Evolutionary conservation across 106 monocot genomes (phyloP).

Genomic region (Dioscorea alata): DNA sequence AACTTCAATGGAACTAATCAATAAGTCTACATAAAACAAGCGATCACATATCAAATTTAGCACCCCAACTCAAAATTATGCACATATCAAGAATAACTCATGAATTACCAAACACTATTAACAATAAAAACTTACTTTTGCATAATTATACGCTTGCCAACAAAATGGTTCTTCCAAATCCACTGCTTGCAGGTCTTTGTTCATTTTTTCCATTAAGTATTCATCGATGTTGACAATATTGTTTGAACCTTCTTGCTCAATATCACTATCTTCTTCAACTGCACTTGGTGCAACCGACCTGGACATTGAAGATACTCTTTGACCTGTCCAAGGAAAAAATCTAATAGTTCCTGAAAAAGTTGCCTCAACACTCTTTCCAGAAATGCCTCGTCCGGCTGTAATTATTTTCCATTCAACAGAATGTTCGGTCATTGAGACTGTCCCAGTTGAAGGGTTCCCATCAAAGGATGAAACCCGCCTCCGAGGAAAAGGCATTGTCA

Average conservation of each 20-base stretch:
- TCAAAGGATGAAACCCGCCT: slow-evolving; percentile 80
- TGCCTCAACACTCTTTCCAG: slow-evolving; percentile 84
- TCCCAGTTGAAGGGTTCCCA: slow-evolving; percentile 83
- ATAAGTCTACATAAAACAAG: no score
- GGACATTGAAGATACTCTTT: slow-evolving; percentile 30
- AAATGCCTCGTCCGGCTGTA: slow-evolving; percentile 60
- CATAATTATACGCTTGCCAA: slow-evolving; percentile 98
- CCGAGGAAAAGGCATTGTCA: slow-evolving; percentile 77
- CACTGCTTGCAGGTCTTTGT: slow-evolving; percentile 60
- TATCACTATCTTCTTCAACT: slow-evolving; percentile 75
- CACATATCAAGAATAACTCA: not conserved
- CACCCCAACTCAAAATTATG: no score
- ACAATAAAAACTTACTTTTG: slow-evolving; percentile 51
- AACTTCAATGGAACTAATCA: no score
- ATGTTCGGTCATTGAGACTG: slow-evolving; percentile 72
- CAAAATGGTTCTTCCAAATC: slow-evolving; percentile 91
- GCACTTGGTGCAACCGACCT: slow-evolving; percentile 25
- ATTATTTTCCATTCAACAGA: slow-evolving; percentile 95
- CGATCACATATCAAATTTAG: no score
- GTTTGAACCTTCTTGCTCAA: slow-evolving; percentile 44
- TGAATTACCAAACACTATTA: not conserved
- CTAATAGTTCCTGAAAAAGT: slow-evolving; percentile 85
- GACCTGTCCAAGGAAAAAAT: slow-evolving; percentile 48
- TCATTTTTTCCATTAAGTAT: slow-evolving; percentile 72
- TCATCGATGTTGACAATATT: slow-evolving; percentile 72